Conservation (phyloP, 169 alveolate species). For the Theileria luwenshuni region DNA sequence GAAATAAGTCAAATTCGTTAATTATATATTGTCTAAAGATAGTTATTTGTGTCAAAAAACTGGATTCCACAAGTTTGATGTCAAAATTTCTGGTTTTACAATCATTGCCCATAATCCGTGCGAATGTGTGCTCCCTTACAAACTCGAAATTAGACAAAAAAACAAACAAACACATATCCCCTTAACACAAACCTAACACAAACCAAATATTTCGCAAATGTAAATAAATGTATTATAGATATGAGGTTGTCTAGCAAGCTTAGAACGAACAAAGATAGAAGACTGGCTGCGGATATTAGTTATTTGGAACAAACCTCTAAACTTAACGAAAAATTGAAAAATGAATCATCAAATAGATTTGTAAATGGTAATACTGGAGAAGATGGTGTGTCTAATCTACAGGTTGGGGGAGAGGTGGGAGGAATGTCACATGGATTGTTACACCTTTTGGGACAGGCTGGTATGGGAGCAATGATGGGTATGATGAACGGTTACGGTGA, state of each 20-base stretch:
- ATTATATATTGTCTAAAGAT: too few relatives aligned
- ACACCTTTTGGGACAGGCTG: neutral
- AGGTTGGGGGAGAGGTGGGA: neutral
- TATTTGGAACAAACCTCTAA: conserved; percentile 10
- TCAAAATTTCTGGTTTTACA: neutral
- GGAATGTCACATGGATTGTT: conserved; percentile 7
- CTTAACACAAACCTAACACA: neutral
- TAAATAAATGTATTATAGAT: neutral
- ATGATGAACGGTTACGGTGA: neutral
- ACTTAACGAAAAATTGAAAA: conserved; percentile 6
- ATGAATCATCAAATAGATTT: neutral
- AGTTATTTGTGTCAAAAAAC: neutral
- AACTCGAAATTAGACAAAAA: neutral
- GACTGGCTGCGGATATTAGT: conserved; percentile 2
- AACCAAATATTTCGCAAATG: neutral
- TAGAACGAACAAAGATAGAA: neutral
- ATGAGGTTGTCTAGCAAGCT: conserved; percentile 10
- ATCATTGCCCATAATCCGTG: neutral
- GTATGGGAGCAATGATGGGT: conserved; percentile 11
- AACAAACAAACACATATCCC: neutral
- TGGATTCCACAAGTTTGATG: conserved; percentile 13
- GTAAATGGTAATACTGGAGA: neutral
- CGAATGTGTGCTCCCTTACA: conserved; percentile 17
- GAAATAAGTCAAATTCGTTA: too few relatives aligned
- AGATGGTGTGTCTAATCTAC: conserved; percentile 3